Evolutionary conservation across 441 rosid genomes (phyloP), one percentile per base, ranked within the genome.

Genomic region (Populus hybrid): DNA sequence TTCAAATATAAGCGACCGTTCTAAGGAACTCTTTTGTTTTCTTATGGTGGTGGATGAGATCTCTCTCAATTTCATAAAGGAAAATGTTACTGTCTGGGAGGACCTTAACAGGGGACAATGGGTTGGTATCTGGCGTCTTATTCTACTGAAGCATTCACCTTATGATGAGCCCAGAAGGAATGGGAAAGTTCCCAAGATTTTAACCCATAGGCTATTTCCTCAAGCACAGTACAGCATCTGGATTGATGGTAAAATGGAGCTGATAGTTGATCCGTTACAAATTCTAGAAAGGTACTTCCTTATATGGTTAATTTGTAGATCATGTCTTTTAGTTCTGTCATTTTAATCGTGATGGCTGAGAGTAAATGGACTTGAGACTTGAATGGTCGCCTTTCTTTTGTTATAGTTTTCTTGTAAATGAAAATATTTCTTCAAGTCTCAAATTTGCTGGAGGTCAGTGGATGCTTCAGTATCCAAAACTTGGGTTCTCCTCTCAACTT

Each of bases 191-290:
- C 99, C 98, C 1, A 96, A 96, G 83, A 95, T 93, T 81, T 85
- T 96, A 88, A 94, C 99, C 74, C 98, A 94, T 86, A 89, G 98
- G 86, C 80, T 96, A 81, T 94, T 94, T 87, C 99, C 98, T 81
- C 84, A 92, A 83, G 92, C 98, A 7, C 96, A 87, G 50, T 94
- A 93, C 90, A 96, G 96, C 88, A 96, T 96, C 73, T 96, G 99
- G 99, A 93, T 96, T 79, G 98, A 93, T 87, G 98, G 94, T 69
- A 94, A 96, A 83, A 96, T 96, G 98, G 99, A 96, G 94, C 90
- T 96, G 82, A 86, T 90, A 74, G 95, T 93, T 57, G 98, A 93
- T 74, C 98, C 99, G 4, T 80, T 94, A 82, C 91, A 89, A 75
- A 89, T 96, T 69, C 87, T 96, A 46, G 99, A 96, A 85, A 96